These are phyloP conservation scores for Populus simonii DNA, from an alignment of 345 rosid genomes.

Conservation along the genomic window DNA sequence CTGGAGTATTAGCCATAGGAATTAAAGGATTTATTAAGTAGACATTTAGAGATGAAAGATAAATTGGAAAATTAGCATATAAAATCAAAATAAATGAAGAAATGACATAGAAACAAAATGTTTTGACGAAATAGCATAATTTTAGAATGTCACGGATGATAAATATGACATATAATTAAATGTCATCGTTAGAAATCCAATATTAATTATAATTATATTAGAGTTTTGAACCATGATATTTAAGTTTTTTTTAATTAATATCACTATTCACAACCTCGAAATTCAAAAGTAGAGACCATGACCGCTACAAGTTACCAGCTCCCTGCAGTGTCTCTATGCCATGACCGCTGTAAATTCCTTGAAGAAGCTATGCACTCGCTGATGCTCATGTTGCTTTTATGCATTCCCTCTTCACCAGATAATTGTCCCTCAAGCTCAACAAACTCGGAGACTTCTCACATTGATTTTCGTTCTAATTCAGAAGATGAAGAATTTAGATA, in stretches of 20 bases:
- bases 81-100: too few relatives aligned
- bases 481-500: slow-evolving; percentile 39
- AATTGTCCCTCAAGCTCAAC: slow-evolving; percentile 29
- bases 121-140: too few relatives aligned
- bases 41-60: neutral
- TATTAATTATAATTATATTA: too few relatives aligned
- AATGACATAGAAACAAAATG: too few relatives aligned
- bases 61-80: too few relatives aligned
- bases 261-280: too few relatives aligned
- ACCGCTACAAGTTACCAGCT: slow-evolving; percentile 23
- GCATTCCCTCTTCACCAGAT: slow-evolving; percentile 35
- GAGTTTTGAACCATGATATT: too few relatives aligned
- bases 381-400: slow-evolving; percentile 54
- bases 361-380: slow-evolving; percentile 51
- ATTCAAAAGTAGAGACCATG: too few relatives aligned
- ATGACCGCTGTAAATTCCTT: slow-evolving; percentile 52
- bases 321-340: slow-evolving; percentile 58
- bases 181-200: too few relatives aligned
- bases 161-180: too few relatives aligned
- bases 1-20: neutral
- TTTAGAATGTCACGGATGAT: too few relatives aligned
- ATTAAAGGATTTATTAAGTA: neutral
- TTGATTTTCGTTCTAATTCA: slow-evolving; percentile 47
- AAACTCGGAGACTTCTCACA: slow-evolving; percentile 42
- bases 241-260: too few relatives aligned